phyloP scores from a whole-genome alignment of 257 asterid species.

The Solanum verrucosum region DNA sequence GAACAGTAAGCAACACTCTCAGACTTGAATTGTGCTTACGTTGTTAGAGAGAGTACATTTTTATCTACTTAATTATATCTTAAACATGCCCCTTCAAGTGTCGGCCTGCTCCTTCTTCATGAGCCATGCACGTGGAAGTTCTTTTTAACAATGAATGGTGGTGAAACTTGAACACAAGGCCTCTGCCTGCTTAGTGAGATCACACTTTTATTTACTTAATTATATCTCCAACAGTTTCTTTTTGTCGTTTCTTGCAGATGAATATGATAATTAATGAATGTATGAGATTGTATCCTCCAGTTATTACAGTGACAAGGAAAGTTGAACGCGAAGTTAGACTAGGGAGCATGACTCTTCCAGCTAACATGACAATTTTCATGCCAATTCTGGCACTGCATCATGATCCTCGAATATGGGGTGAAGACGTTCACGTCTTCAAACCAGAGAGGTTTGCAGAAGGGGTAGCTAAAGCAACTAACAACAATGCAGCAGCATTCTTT shows the following conservation, averaged over 20 bases:
- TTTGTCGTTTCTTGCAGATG: slow-evolving; percentile 20
- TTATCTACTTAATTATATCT: background rate
- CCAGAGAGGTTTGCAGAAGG: slow-evolving; percentile 52
- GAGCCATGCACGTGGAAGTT: background rate
- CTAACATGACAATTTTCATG: slow-evolving; percentile 26
- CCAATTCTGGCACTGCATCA: slow-evolving; percentile 38
- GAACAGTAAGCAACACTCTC: slow-evolving; percentile 18
- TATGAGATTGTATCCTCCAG: slow-evolving; percentile 51
- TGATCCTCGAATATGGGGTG: slow-evolving; percentile 40
- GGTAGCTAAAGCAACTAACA: slow-evolving; percentile 49
- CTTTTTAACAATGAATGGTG: too few relatives aligned
- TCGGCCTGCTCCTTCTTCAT: background rate
- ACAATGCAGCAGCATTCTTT: slow-evolving; percentile 32
- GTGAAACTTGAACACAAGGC: too few relatives aligned
- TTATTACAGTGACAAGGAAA: slow-evolving; percentile 30
- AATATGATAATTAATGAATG: slow-evolving; percentile 59
- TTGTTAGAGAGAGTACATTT: background rate
- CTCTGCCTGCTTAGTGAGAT: background rate
- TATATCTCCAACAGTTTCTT: too few relatives aligned
- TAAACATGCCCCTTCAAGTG: background rate
- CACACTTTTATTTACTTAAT: background rate
- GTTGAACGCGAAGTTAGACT: slow-evolving; percentile 22
- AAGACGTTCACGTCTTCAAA: slow-evolving; percentile 39
- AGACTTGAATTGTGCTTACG: background rate
- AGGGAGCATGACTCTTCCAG: slow-evolving; percentile 25